Evolutionary conservation across 1,284 basidiomycete species (phyloP), one percentile per base, ranked within the genome.

Genomic region (Tilletia setariae): DNA sequence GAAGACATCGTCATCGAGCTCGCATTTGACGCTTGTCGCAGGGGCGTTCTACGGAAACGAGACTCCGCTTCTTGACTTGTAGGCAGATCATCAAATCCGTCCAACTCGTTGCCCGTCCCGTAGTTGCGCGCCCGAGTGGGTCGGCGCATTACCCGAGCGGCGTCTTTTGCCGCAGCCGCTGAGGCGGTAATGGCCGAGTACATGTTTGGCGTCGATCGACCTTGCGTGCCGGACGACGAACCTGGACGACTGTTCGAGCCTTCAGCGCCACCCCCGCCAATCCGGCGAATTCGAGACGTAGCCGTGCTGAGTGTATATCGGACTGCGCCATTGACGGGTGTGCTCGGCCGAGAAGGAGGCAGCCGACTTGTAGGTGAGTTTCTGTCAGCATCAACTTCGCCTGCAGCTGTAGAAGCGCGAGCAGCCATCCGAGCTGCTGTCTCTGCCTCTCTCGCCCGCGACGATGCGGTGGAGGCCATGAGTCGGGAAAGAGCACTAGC

Each of bases 61-160:
- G 28, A 32, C 56, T 61, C 56, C n/a, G 32, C 56, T 30, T 61
- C 56, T 30, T 61, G 56, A 61, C 94, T 90, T 19, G 91, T 91
- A 6, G 90, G 90, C 51, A 98, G 86, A 83, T 98, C 94, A 44
- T 95, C 94, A 72, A 98, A 89, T 0, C 83, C 89, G 77, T 98
- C 94, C 62, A 98, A 85, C 84, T 97, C 94, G 8, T 91, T 93
- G 6, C 94, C 94, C 81, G 96, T 93, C 1, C 94, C 93, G 81
- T 91, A 97, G 19, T 87, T 86, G 68, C 88, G 86, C 68, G 85
- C 85, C 63, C 89, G 87, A 79, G 90, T 91, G 1, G 92, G 90
- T 76, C 88, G 86, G 67, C 89, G 88, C 64, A 94, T 84, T 15
- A 92, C 82, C 80, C 89, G 90, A n/a, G 87, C 87, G 1, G 69